Base-by-base conservation (phyloP, 257 asterid genomes). In the Lycium ferocissimum region DNA sequence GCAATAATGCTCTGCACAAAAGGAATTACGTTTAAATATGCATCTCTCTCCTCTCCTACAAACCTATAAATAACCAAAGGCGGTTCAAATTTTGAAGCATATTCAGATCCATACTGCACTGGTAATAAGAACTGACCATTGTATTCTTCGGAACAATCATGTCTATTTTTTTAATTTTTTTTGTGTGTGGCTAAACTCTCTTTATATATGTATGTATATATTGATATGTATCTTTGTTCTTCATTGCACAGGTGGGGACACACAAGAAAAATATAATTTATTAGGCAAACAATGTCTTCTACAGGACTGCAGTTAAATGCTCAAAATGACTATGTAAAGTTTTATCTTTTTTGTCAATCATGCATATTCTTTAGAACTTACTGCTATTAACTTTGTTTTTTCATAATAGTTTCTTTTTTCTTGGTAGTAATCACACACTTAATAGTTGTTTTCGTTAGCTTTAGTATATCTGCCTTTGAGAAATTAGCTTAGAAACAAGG, bases 301-400 rank as follows among this genome's bases (percentile, higher is more conserved):
- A 26, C 65, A 26, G 26, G 47, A 78, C 63, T 78, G 15, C 22
- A 15, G 65, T 53, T 78, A 53, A 53, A 53, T 26, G 65, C 49
- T 53, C 65, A 78, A 78, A 26, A 53, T 51, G 82, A 78, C 63
- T 78, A 78, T 53, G 82, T 78, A 78, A 78, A 26, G 47, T 76
- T 51, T 26, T 7, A 1, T 33, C 63, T 53, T 51, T 15, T 10
- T 5, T 26, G 3, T 13, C 15, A 20, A 61, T 61, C 37, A 61
- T 26, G 45, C 43, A 33, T 4, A n/a, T 4, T 26, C 13, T 65
- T 65, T 4, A 7, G 47, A 51, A 51, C 5, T 12, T 22, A 73
- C 11, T 73, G 18, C 35, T 20, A 3, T 13, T 22, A 0, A 22
- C 13, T 76, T 76, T 49, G 14, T 18, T 7, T 3, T 33, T 22